Evolutionary conservation across 257 asterid species (phyloP).

Genomic region (Paulownia fortunei): DNA sequence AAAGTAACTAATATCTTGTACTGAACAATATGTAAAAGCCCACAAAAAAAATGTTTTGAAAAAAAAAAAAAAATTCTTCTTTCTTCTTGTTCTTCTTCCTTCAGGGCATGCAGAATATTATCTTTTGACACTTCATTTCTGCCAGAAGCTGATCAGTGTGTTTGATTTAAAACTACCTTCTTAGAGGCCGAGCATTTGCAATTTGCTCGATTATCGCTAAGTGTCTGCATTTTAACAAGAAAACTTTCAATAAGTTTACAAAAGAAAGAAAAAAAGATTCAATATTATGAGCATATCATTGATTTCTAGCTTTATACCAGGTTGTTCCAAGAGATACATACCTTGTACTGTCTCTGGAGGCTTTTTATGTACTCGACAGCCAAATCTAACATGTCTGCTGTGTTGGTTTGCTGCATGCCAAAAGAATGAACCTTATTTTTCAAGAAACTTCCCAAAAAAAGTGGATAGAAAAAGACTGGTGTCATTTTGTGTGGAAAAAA

Average conservation of each 20-base stretch:
- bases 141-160: conserved; percentile 30
- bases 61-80: not conserved
- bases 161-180: conserved; percentile 41
- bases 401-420: conserved; percentile 84
- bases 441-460: conserved; percentile 10
- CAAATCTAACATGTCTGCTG: conserved; percentile 92
- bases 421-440: conserved; percentile 6
- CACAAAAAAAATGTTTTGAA: not conserved
- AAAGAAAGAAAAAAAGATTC: not conserved
- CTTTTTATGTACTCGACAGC: conserved; percentile 88
- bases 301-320: too few relatives aligned
- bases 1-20: conserved; percentile 7
- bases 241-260: not conserved
- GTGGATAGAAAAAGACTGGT: too few relatives aligned
- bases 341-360: conserved; percentile 88
- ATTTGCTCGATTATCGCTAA: conserved; percentile 56
- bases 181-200: conserved; percentile 71
- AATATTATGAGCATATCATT: not conserved
- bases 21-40: conserved; percentile 15
- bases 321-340: conserved; percentile 30
- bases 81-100: not conserved
- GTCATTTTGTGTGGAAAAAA: not conserved
- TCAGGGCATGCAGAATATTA: not conserved
- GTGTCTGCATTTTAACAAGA: conserved; percentile 50
- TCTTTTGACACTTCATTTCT: not conserved